Evolutionary conservation across 495 filamentous ascomycete species (phyloP).

Genomic region (Neurospora sp.): DNA sequence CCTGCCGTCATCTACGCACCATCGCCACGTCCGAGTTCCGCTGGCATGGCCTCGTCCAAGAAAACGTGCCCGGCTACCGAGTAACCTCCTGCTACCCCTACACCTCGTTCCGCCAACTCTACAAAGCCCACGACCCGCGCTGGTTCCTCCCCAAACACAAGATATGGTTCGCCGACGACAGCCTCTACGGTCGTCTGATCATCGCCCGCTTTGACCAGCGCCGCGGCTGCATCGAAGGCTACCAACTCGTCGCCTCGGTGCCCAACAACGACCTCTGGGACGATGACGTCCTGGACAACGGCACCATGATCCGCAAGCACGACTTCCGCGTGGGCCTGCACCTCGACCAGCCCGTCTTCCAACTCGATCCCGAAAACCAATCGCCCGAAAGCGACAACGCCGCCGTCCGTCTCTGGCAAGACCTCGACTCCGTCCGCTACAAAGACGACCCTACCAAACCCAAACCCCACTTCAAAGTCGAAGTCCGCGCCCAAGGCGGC

Average conservation of each 20-base stretch:
- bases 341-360: conserved; percentile 60
- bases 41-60: conserved; percentile 54
- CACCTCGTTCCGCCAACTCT: conserved; percentile 55
- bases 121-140: conserved; percentile 60
- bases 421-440: background rate
- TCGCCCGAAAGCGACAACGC: background rate
- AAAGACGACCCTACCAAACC: conserved; percentile 1
- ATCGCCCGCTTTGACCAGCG: conserved; percentile 62
- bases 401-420: background rate
- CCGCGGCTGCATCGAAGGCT: conserved; percentile 68
- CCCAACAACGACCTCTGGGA: background rate
- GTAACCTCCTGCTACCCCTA: conserved; percentile 48
- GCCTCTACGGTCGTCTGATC: conserved; percentile 59
- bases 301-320: conserved; percentile 69
- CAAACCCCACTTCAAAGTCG: background rate
- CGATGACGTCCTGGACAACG: conserved; percentile 29
- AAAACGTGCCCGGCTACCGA: conserved; percentile 45
- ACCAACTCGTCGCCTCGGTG: conserved; percentile 59
- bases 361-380: conserved; percentile 36
- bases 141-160: conserved; percentile 77
- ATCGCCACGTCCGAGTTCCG: conserved; percentile 46
- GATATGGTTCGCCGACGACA: conserved; percentile 75
- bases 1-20: conserved; percentile 43
- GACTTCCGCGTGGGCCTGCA: conserved; percentile 57
- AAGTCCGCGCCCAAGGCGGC: background rate